Percentiles rank a stretch among this genome's conserved stretches.
Conservation (phyloP, 352 stramenopile species). For the Pythium plurisporium region DNA sequence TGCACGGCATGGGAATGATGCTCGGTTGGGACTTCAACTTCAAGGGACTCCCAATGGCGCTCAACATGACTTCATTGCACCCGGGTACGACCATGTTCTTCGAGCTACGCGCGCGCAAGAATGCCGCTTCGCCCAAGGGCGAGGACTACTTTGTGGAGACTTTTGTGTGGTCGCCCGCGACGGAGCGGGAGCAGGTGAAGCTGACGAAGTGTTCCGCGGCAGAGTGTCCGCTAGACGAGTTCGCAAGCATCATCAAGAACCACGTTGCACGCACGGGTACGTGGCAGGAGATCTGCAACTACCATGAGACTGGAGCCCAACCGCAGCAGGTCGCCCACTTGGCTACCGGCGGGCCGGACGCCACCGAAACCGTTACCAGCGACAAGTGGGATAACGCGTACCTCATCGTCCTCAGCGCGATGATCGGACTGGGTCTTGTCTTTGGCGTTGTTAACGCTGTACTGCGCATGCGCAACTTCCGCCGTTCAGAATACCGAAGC, state of each 20-base stretch:
- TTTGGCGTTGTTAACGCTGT: constrained; percentile 57
- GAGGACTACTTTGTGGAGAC: constrained; percentile 68
- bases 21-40: constrained; percentile 79
- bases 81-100: constrained; percentile 82
- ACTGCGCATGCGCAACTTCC: constrained; percentile 33
- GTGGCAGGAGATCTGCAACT: constrained; percentile 82
- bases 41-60: constrained; percentile 49
- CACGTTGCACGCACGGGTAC: constrained; percentile 68
- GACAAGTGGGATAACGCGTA: constrained; percentile 30
- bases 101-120: constrained; percentile 49
- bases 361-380: not conserved
- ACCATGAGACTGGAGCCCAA: constrained; percentile 27
- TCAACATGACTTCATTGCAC: constrained; percentile 64
- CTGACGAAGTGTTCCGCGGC: constrained; percentile 71
- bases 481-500: constrained; percentile 47
- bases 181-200: constrained; percentile 58
- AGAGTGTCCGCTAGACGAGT: constrained; percentile 73
- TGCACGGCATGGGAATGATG: constrained; percentile 75
- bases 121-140: constrained; percentile 5
- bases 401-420: constrained; percentile 40
- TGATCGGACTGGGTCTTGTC: constrained; percentile 37
- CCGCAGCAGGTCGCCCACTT: constrained; percentile 20
- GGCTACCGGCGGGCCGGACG: constrained; percentile 13
- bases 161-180: constrained; percentile 73
- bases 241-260: constrained; percentile 61